These are phyloP conservation scores for Fraxinus nigra DNA, from an alignment of 305 asterid species.

Conservation along the genomic window DNA sequence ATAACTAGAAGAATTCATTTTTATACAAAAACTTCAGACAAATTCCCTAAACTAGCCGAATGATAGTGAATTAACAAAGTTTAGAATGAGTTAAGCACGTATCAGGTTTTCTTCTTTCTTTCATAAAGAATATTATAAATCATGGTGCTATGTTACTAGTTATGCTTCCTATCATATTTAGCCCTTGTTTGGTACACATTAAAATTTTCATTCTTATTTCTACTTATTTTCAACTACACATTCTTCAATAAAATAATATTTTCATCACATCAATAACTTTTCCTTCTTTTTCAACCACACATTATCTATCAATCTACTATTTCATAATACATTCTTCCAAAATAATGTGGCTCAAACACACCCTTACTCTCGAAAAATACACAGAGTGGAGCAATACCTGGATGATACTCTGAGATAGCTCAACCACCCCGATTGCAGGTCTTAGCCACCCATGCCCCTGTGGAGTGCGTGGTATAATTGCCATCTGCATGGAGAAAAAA, in stretches of 20 bases:
- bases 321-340: no score
- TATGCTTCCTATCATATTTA: conserved; percentile 11
- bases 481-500: conserved; percentile 60
- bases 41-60: not conserved
- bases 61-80: not conserved
- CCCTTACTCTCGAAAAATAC: not conserved
- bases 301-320: no score
- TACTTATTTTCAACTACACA: no score
- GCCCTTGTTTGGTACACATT: no score
- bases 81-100: conserved; percentile 17
- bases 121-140: not conserved
- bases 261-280: no score
- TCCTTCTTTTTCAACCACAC: no score
- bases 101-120: not conserved
- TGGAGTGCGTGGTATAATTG: conserved; percentile 80
- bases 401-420: conserved; percentile 84
- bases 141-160: not conserved
- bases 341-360: no score
- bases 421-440: conserved; percentile 97
- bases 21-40: not conserved
- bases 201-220: no score
- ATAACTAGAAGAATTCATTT: not conserved
- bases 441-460: conserved; percentile 97
- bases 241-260: no score
- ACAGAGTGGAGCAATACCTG: conserved; percentile 51